Evolutionary conservation across 495 filamentous ascomycete species (phyloP), one percentile per base, ranked within the genome.

Genomic region (Penicillium ucsense): DNA sequence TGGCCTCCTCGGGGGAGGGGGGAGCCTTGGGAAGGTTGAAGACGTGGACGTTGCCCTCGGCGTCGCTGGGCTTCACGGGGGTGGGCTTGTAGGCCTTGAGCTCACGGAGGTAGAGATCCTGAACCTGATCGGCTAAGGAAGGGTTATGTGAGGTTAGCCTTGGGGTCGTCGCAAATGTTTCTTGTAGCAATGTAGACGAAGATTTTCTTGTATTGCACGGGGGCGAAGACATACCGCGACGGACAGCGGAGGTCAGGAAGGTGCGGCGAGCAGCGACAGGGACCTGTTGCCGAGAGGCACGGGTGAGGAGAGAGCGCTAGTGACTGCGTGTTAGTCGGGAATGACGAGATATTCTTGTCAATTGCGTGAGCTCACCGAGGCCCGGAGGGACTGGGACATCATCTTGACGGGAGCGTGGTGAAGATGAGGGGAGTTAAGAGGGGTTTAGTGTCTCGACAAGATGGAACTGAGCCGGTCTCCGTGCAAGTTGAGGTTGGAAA

Each of bases 91-190:
- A 96, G 68, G 80, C 77, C 67, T 87, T 89, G 57, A 99, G 82
- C 68, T 96, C 91, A 56, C 80, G 80, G 57, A 99, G 84, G 79
- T 97, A 99, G 59, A 99, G 81, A 54, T 96, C 91, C 73, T 95
- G 92, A 55, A 99, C 84, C 53, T 92, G 77, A 71, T 99, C 92
- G 73, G 84, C 94, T 97, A 65, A 48, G 62, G 28, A 33, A 30
- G 35, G 32, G 34, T 32, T 31, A 49, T 46, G 41, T 30, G 47
- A 46, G 2, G 57, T 60, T 41, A 62, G 54, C 31, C 31, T 51
- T 27, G 11, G 29, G 44, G 37, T 32, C 45, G 31, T 38, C 46
- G 35, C 28, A 45, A 40, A 35, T 41, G 20, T 20, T 20, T 1
- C 1, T 20, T 20, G 20, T 20, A 20, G 20, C 20, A 20, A 20